A percentile compares a stretch with the other conserved stretches of the same genome.
These are phyloP conservation scores for Dactylorhiza incarnata DNA, from an alignment of 106 monocot species.

Conservation along the genomic window DNA sequence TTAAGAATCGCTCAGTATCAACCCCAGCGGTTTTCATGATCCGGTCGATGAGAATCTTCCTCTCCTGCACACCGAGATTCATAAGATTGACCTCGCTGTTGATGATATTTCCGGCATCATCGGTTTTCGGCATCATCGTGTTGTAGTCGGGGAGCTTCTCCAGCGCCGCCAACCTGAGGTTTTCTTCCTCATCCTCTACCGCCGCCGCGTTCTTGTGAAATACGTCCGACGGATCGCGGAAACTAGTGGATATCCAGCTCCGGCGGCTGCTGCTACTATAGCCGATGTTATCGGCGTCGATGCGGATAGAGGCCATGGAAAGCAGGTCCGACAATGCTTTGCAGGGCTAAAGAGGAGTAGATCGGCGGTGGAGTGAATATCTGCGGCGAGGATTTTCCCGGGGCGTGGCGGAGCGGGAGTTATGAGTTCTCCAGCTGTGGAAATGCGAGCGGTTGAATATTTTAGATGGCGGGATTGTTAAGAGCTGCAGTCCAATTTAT, in stretches of 20 bases:
- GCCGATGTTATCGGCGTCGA: background rate
- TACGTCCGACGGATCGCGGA: background rate
- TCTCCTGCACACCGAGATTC: background rate
- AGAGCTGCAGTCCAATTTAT: too few relatives aligned
- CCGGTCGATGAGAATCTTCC: background rate
- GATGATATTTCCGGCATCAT: background rate
- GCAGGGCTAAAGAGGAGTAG: too few relatives aligned
- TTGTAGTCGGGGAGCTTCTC: background rate
- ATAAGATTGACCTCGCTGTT: background rate
- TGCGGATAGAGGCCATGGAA: background rate
- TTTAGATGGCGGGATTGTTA: too few relatives aligned
- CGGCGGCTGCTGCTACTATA: background rate
- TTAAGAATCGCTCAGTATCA: background rate
- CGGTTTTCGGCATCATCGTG: background rate
- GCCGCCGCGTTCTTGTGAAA: background rate
- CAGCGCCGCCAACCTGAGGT: background rate
- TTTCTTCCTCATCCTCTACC: background rate
- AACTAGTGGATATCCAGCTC: background rate
- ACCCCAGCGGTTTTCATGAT: background rate
- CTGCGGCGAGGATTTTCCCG: too few relatives aligned
- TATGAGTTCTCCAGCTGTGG: too few relatives aligned
- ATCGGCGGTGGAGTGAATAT: too few relatives aligned
- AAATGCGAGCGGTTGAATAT: too few relatives aligned
- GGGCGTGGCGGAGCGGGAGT: too few relatives aligned
- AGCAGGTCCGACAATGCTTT: background rate